Evolutionary conservation across 768 basidiomycete genomes (phyloP), one percentile per base, ranked within the genome.

Genomic region (Mycena epipterygia): DNA sequence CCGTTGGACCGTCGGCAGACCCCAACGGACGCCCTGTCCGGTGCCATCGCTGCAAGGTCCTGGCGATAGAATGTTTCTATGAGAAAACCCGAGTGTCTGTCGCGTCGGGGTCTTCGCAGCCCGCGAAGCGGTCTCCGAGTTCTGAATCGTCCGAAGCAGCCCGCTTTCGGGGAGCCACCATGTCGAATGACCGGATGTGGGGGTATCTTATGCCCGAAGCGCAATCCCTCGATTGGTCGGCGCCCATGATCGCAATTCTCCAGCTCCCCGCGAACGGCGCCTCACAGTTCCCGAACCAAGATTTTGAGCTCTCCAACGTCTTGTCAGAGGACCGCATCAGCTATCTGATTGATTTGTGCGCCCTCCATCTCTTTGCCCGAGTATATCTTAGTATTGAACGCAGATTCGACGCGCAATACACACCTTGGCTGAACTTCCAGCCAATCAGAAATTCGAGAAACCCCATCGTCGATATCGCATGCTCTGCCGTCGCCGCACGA

Each of bases 221-320:
- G n/a, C 30, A 49, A 12, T 13, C 51, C 11, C 67, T 81, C 35
- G 79, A 78, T 52, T 52, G 78, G 56, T 74, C 78, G 14, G 77
- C 79, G 27, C 77, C 80, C 16, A 70, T 79, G 37, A 44, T 55
- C 25, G 67, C 67, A 2, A 59, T 73, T n/a, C n/a, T n/a, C n/a
- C 13, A 42, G 41, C n/a, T 9, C 37, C 3, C 19, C 17, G 23
- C n/a, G 14, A 1, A 35, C 37, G 25, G 35, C 5, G 5, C 57
- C 9, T 4, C 41, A 25, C 51, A 52, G 23, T 59, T 55, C 29
- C 44, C 41, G 8, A 46, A 68, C 49, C 58, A 58, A 65, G 11
- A 21, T 60, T 19, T 46, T 62, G n/a, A n/a, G 33, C 63, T 72
- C 9, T 61, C 59, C 6, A 46, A 32, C 29, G 56, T 72, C 16